Conservation (phyloP, 306 rosid genomes). For the Prunus fruticosa region DNA sequence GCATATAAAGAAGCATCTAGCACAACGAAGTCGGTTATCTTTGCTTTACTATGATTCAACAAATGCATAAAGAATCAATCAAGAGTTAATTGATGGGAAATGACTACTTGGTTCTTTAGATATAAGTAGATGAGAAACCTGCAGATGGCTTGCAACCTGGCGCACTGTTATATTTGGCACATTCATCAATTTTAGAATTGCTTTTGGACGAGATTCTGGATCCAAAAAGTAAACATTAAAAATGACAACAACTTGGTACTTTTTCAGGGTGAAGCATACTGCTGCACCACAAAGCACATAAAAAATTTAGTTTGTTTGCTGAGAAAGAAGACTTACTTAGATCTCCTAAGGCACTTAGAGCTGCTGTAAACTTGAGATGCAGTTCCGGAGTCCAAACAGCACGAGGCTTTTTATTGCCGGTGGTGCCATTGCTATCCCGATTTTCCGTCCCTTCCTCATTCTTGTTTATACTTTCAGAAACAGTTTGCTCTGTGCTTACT, state of each 20-base stretch:
- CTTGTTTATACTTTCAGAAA: background rate
- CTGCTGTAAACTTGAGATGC: constrained; percentile 39
- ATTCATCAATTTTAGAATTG: constrained; percentile 35
- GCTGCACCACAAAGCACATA: background rate
- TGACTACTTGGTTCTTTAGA: background rate
- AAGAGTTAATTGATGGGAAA: background rate
- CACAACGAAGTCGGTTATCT: no score
- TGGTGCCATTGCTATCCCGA: background rate
- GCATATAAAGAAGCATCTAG: no score
- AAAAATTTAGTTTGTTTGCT: background rate
- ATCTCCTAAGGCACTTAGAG: constrained; percentile 36
- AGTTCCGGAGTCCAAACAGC: constrained; percentile 38
- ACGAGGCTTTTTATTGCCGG: constrained; percentile 8
- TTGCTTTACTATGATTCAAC: background rate
- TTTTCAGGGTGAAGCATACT: background rate
- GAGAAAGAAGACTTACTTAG: constrained; percentile 28
- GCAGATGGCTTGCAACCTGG: constrained; percentile 59
- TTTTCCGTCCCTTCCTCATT: background rate
- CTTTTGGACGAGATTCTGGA: constrained; percentile 47
- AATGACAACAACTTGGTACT: background rate
- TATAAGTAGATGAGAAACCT: constrained; percentile 39
- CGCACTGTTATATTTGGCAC: constrained; percentile 33
- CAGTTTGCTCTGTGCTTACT: background rate
- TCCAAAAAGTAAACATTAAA: constrained; percentile 9
- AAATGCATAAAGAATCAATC: constrained; percentile 9